These are phyloP conservation scores for Physcia stellaris DNA, from an alignment of 495 filamentous ascomycete genomes.

Conservation along the genomic window DNA sequence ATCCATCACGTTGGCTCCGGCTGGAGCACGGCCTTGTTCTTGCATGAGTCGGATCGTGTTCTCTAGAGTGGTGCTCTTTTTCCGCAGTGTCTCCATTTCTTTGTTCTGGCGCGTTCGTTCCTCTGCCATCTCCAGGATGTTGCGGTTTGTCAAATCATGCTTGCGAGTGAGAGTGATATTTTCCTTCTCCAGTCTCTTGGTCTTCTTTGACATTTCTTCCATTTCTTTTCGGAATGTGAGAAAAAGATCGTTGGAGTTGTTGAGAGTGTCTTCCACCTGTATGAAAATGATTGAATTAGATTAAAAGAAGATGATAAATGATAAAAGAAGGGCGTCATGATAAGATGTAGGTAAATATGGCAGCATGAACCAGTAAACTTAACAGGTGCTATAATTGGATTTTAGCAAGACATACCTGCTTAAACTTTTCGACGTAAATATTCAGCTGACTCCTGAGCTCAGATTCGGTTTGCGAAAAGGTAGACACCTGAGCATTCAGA, in stretches of 20 bases:
- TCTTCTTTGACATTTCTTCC: slow-evolving; percentile 99
- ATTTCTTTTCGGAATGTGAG: slow-evolving; percentile 97
- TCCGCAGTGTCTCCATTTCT: slow-evolving; percentile 66
- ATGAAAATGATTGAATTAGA: slow-evolving; percentile 11
- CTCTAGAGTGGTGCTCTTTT: slow-evolving; percentile 86
- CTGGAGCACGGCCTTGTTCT: slow-evolving; percentile 63
- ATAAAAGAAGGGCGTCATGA: not conserved
- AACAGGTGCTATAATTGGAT: no score
- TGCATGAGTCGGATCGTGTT: slow-evolving; percentile 91
- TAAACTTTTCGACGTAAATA: slow-evolving; percentile 99
- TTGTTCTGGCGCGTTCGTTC: slow-evolving; percentile 72
- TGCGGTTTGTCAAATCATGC: slow-evolving; percentile 83
- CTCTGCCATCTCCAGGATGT: slow-evolving; percentile 97
- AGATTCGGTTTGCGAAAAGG: slow-evolving; percentile 90
- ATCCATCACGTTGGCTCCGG: slow-evolving; percentile 42
- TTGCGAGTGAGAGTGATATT: slow-evolving; percentile 84
- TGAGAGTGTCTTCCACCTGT: slow-evolving; percentile 96
- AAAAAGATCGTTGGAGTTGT: slow-evolving; percentile 97
- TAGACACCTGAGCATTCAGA: slow-evolving; percentile 80
- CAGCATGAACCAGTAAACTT: no score
- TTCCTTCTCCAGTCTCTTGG: slow-evolving; percentile 92
- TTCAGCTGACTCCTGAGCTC: slow-evolving; percentile 91
- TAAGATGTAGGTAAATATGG: no score
- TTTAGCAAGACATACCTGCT: slow-evolving; percentile 79
- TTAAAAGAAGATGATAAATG: not conserved